These are phyloP conservation scores for Sporothrix dimorphospora DNA, from an alignment of 2,329 filamentous ascomycete genomes.

Conservation along the genomic window DNA sequence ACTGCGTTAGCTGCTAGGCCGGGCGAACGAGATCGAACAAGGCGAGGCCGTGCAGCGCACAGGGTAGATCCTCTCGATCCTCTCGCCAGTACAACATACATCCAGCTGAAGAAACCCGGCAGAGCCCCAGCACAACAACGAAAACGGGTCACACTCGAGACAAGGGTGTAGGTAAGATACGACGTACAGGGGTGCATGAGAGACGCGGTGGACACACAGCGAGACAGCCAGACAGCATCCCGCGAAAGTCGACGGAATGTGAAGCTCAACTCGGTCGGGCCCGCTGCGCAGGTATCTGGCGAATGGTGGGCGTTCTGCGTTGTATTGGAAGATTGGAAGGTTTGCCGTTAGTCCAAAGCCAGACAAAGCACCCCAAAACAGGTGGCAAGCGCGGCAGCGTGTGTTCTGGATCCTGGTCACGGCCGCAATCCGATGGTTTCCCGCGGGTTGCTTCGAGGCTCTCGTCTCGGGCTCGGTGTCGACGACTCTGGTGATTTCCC, in stretches of 20 bases:
- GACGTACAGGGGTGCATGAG: neutral
- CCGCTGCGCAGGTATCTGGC: neutral
- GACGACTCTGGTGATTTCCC: neutral
- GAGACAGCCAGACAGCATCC: neutral
- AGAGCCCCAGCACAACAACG: too few species aligned
- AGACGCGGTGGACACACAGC: neutral
- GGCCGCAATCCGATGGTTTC: neutral
- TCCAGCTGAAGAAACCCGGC: neutral
- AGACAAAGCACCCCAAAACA: neutral
- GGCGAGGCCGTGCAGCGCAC: neutral
- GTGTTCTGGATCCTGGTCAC: neutral
- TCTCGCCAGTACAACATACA: neutral
- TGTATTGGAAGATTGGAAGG: constrained; percentile 4
- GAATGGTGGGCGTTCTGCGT: neutral
- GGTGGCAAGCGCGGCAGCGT: neutral
- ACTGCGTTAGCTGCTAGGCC: neutral
- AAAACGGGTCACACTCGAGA: too few species aligned
- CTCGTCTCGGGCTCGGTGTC: neutral
- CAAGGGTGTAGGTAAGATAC: too few species aligned
- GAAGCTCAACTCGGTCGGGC: neutral
- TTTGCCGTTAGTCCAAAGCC: neutral
- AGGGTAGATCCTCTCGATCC: neutral
- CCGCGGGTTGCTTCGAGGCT: neutral
- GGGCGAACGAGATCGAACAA: constrained; percentile 14
- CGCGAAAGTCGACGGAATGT: neutral